A percentile compares a stretch with the other conserved stretches of the same genome.
Conservation (phyloP, 1,284 basidiomycete species). For the Leccinum angustisporum region DNA sequence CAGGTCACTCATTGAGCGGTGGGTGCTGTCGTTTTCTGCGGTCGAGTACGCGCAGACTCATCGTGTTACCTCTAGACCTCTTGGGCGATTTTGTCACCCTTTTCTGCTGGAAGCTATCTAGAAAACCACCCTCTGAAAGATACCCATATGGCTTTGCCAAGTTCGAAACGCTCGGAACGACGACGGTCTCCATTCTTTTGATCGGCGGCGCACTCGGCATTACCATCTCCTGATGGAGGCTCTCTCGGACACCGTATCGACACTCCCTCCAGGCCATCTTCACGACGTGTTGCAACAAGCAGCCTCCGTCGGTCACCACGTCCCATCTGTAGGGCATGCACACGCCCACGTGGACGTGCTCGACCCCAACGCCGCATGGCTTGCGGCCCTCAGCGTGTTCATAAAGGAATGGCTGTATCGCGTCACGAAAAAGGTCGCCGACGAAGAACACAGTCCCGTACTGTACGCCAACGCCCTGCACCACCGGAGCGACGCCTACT, state of each 20-base stretch:
- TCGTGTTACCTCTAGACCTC: slow-evolving; percentile 50
- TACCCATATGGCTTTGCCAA: slow-evolving; percentile 93
- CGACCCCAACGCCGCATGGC: slow-evolving; percentile 97
- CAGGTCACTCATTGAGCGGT: slow-evolving; percentile 92
- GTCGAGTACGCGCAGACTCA: neutral
- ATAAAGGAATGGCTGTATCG: slow-evolving; percentile 94
- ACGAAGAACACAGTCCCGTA: slow-evolving; percentile 88
- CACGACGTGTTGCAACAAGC: slow-evolving; percentile 61
- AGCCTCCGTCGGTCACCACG: slow-evolving; percentile 51
- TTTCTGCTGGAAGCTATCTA: slow-evolving; percentile 87
- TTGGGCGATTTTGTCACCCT: slow-evolving; percentile 93
- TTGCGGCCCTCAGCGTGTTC: slow-evolving; percentile 79
- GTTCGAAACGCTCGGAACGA: slow-evolving; percentile 91
- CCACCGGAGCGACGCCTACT: slow-evolving; percentile 93
- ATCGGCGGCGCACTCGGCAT: slow-evolving; percentile 89
- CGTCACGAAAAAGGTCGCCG: slow-evolving; percentile 84
- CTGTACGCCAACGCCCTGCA: slow-evolving; percentile 91
- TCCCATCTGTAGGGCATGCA: slow-evolving; percentile 48
- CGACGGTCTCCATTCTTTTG: slow-evolving; percentile 80
- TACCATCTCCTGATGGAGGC: slow-evolving; percentile 77
- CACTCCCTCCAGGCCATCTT: slow-evolving; percentile 57
- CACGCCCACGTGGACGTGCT: slow-evolving; percentile 63
- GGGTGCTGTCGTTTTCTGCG: slow-evolving; percentile 29
- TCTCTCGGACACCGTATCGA: slow-evolving; percentile 57
- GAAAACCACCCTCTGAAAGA: slow-evolving; percentile 70